Evolutionary conservation across 176 grass and related monocot species (phyloP), one percentile per base, ranked within the genome.

Genomic region (Aegilops bicornis): DNA sequence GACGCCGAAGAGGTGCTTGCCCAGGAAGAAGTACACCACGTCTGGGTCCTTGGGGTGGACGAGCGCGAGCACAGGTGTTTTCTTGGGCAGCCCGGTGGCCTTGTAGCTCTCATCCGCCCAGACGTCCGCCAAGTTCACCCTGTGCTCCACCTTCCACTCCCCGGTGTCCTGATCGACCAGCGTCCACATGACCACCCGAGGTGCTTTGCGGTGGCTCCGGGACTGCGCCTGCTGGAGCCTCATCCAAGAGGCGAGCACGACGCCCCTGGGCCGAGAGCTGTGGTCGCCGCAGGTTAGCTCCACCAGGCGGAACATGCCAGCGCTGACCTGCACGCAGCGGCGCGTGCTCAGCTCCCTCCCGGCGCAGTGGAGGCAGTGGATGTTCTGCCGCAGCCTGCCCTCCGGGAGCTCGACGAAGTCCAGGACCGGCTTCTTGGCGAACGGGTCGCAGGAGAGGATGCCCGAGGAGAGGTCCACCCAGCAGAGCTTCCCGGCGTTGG

Each of bases 71-170:
- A 30, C 3, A 0, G 72, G 72, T 19, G 72, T 7, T 50, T 30
- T 75, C 72, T 50, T 75, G 72, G 72, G 72, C 72, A 75, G 14
- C 24, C 72, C 42, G 72, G 72, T 75, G 40, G 25, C 72, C 72
- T 75, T 75, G 72, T 75, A 75, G 72, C 24, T 75, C 14, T 19
- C 23, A 9, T 75, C 72, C 72, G 72, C 72, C 72, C 72, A 75
- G 42, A 75, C 27, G 42, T 50, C 72, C 0, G 72, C 72, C 7
- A 75, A 75, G 72, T 19, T 75, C 72, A 75, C 72, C 72, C 2
- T 75, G 72, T 75, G 72, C 72, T 75, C 72, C 42, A 75, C 42
- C 72, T 75, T 75, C 72, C 72, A 75, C 72, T 75, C 72, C 42
- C 72, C 72, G 13, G 72, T 2, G 43, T 23, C 72, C 14, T 42